These are phyloP conservation scores for Tanacetum coccineum DNA, from an alignment of 129 eudicot genomes.

Conservation along the genomic window DNA sequence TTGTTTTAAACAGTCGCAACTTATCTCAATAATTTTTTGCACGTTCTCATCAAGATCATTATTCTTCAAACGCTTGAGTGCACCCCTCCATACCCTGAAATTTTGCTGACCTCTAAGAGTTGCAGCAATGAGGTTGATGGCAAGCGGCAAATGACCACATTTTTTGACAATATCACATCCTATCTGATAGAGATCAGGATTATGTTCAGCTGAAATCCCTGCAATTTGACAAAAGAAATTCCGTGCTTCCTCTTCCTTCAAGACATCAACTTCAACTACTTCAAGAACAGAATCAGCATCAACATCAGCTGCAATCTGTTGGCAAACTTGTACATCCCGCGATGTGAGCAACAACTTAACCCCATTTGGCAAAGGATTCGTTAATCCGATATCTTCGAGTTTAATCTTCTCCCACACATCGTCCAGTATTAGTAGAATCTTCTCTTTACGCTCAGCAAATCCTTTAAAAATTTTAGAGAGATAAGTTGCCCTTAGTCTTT, in stretches of 20 bases:
- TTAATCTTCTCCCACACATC: constrained; percentile 11
- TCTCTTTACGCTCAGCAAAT: not conserved
- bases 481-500: not conserved
- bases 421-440: not conserved
- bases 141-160: constrained; percentile 9
- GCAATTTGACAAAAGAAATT: not conserved
- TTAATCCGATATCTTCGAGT: not conserved
- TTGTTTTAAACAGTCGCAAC: not conserved
- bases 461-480: not conserved
- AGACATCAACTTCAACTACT: not conserved
- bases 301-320: not conserved
- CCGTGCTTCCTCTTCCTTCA: constrained; percentile 1
- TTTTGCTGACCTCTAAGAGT: not conserved
- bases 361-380: constrained; percentile 13
- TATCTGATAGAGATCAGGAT: not conserved
- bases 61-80: not conserved
- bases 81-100: not conserved
- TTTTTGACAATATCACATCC: not conserved
- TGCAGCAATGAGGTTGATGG: not conserved
- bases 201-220: not conserved
- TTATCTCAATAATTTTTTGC: not conserved
- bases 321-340: not conserved
- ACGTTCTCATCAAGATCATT: not conserved
- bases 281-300: not conserved
- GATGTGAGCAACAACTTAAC: constrained; percentile 11